Conservation (phyloP, 805 yeast species). For the Starmera caribaea region DNA sequence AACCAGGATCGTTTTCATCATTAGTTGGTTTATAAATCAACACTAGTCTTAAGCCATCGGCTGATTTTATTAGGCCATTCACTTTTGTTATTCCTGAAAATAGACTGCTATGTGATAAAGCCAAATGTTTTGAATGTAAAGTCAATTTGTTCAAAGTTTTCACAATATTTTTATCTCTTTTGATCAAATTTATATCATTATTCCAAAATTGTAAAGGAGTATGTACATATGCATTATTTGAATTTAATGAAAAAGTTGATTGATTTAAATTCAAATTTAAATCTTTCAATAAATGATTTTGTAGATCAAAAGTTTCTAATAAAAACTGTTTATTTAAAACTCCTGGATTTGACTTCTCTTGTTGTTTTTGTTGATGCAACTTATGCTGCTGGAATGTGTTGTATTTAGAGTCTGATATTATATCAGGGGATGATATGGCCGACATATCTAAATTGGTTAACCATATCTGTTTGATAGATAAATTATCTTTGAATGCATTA, state of each 20-base stretch:
- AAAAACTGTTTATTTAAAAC: constrained; percentile 29
- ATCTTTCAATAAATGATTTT: constrained; percentile 20
- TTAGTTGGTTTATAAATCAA: constrained; percentile 18
- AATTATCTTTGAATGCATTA: constrained; percentile 12
- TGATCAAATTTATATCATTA: constrained; percentile 19
- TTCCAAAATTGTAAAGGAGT: constrained; percentile 38
- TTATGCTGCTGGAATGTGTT: constrained; percentile 2
- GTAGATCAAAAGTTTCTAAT: constrained; percentile 24
- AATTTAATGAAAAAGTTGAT: background rate
- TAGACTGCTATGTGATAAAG: constrained; percentile 17
- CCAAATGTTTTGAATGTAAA: constrained; percentile 2
- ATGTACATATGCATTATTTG: constrained; percentile 16
- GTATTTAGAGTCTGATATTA: too few species aligned
- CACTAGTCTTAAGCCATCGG: constrained; percentile 28
- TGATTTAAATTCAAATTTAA: constrained; percentile 3
- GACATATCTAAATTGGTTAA: constrained; percentile 2
- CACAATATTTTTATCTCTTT: constrained; percentile 24
- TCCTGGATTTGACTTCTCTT: constrained; percentile 5
- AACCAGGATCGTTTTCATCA: constrained; percentile 12
- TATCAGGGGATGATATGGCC: background rate
- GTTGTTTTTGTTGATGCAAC: background rate
- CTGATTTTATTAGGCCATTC: constrained; percentile 34
- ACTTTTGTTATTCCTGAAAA: constrained; percentile 30
- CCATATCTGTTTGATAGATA: constrained; percentile 15
- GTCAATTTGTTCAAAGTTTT: constrained; percentile 28